Evolutionary conservation across 495 filamentous ascomycete species (phyloP), one percentile per base, ranked within the genome.

Genomic region (Hypoxylon cercidicola): DNA sequence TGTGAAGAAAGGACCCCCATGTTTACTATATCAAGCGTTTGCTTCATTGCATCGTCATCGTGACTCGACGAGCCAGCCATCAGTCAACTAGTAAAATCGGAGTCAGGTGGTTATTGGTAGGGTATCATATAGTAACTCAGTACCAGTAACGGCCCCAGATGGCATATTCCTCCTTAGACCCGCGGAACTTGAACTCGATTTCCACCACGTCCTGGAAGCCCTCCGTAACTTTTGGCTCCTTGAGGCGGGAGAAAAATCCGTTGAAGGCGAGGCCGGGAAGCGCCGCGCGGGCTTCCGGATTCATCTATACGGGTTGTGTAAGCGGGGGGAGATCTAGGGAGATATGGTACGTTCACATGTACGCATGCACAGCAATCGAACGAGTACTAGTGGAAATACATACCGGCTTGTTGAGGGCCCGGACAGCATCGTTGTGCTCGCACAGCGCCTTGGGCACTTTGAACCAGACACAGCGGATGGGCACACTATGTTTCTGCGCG

Each of bases 381-480:
- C 3, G 25, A 28, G 25, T 28, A 3, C 25, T 28, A 7, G 7
- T 7, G 7, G 55, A 61, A 68, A 71, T 66, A 77, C 82, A 68
- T 56, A 84, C 74, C 23, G 67, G 55, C 21, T 81, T 78, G 62
- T 91, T 92, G 50, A 94, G 77, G 0, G 92, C 87, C 65, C 95
- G 84, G 28, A 96, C 92, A 0, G 87, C 87, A 70, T 95, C 90
- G 70, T 99, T 98, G 75, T 99, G 95, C 72, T 90, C 85, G 76
- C 93, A 97, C 4, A 98, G 66, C 35, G 84, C 82, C 9, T 85
- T 69, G 1, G 86, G 76, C 13, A 92, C 86, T 46, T 89, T 90
- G 76, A 99, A 97, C 67, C 91, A 89, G 4, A 97, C 77, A 69
- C 94, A 96, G 23, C 96, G 89, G 57, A 97, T 90, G 0, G 90